Evolutionary conservation across 371 early-diverging fungal species (phyloP).

Genomic region (Mucor indicus): DNA sequence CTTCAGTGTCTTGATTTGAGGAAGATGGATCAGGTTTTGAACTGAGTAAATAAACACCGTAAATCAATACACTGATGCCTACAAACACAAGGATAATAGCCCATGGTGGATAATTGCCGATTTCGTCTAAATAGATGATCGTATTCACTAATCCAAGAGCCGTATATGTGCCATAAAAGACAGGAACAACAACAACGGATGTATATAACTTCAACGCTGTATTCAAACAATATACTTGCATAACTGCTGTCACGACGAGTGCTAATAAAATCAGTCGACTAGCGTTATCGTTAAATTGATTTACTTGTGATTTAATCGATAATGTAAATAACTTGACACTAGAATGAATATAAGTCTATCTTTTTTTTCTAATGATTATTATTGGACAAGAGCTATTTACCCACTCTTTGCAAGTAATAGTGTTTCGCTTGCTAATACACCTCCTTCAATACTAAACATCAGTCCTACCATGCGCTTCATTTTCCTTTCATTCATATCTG

Average conservation of each 20-base stretch:
- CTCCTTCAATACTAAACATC: conserved; percentile 63
- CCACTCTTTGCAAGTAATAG: conserved; percentile 66
- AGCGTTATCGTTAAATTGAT: conserved; percentile 61
- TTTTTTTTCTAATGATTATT: no score
- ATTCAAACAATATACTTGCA: conserved; percentile 71
- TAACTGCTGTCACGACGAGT: conserved; percentile 55
- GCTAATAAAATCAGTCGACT: conserved; percentile 59
- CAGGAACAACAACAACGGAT: conserved; percentile 70
- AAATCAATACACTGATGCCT: conserved; percentile 57
- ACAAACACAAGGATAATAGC: conserved; percentile 52
- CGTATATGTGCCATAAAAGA: conserved; percentile 68
- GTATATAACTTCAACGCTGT: conserved; percentile 62
- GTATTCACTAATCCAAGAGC: conserved; percentile 65
- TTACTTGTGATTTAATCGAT: conserved; percentile 49
- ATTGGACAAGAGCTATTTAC: conserved; percentile 21
- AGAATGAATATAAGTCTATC: not conserved
- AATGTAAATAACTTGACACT: conserved; percentile 59
- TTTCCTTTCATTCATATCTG: conserved; percentile 36
- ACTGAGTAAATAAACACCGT: conserved; percentile 54
- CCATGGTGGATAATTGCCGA: conserved; percentile 60
- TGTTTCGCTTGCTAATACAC: conserved; percentile 64
- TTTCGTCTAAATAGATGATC: conserved; percentile 60
- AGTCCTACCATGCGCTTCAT: conserved; percentile 58
- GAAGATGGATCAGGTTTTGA: conserved; percentile 54
- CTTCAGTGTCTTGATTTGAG: no score